A percentile compares a stretch with the other conserved stretches of the same genome.
phyloP scores from a whole-genome alignment of 768 basidiomycete genomes.

The Kwoniella pini region DNA sequence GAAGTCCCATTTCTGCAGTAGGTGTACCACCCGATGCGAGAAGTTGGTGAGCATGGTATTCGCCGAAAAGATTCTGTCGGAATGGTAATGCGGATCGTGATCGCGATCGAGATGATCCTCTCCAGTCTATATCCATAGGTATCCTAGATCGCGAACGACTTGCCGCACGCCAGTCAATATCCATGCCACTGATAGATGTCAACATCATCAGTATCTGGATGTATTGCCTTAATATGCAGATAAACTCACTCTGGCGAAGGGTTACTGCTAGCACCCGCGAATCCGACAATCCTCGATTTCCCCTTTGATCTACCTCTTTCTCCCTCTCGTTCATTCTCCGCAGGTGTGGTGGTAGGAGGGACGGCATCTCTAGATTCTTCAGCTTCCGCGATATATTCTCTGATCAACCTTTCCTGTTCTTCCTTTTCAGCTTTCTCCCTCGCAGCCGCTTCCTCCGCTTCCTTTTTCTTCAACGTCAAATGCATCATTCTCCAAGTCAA shows the following conservation, averaged over 20 bases:
- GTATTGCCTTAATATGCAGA: too few species aligned
- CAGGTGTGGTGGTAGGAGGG: conserved; percentile 12
- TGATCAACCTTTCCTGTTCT: conserved; percentile 14
- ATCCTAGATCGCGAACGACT: conserved; percentile 82
- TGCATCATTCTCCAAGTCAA: conserved; percentile 99
- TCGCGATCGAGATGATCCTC: conserved; percentile 56
- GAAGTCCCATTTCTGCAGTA: conserved; percentile 13
- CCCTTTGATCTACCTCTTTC: conserved; percentile 51
- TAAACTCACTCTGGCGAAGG: conserved; percentile 63
- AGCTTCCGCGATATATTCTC: conserved; percentile 18
- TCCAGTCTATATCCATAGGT: conserved; percentile 91
- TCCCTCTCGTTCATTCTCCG: conserved; percentile 24
- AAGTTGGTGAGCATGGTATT: conserved; percentile 55
- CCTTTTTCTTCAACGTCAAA: conserved; percentile 75
- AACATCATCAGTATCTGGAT: background rate
- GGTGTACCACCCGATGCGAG: conserved; percentile 30
- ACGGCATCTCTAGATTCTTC: conserved; percentile 31
- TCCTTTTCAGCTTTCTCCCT: conserved; percentile 23
- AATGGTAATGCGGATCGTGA: conserved; percentile 64
- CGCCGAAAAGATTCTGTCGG: conserved; percentile 29
- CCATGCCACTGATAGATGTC: conserved; percentile 29
- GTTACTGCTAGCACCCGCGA: conserved; percentile 39
- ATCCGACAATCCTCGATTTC: conserved; percentile 52
- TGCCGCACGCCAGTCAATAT: conserved; percentile 58
- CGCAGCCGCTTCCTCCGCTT: conserved; percentile 30